phyloP scores from a whole-genome alignment of 805 yeast genomes.

The Kodamaea neixiangensis region DNA sequence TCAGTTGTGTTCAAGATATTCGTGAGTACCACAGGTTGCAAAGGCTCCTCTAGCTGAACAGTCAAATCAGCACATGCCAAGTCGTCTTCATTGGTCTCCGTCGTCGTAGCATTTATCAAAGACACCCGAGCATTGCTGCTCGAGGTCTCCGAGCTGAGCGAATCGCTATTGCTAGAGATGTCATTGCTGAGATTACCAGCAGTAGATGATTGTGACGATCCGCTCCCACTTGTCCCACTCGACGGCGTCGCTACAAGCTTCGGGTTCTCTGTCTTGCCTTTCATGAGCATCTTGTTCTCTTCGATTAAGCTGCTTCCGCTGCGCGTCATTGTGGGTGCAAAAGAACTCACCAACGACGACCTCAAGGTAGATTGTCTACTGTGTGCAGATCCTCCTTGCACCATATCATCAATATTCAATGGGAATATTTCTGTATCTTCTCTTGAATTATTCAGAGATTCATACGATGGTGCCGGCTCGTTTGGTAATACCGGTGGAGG shows the following conservation, averaged over 20 bases:
- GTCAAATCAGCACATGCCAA: not conserved
- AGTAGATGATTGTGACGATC: not conserved
- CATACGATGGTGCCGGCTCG: slow-evolving; percentile 39
- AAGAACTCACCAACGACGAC: slow-evolving; percentile 33
- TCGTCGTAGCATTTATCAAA: not conserved
- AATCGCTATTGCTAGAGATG: slow-evolving; percentile 2
- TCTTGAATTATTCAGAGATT: slow-evolving; percentile 13
- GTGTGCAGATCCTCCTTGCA: slow-evolving; percentile 16
- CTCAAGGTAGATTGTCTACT: slow-evolving; percentile 24
- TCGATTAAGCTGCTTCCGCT: not conserved
- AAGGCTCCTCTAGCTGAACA: not conserved
- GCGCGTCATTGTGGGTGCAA: slow-evolving; percentile 24
- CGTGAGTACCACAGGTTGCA: not conserved
- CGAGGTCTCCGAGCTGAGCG: slow-evolving; percentile 1
- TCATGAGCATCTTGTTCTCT: not conserved
- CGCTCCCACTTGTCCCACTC: not conserved
- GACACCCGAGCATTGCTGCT: slow-evolving; percentile 1
- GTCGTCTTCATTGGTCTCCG: not conserved
- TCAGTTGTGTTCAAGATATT: not conserved
- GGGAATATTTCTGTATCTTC: not conserved
- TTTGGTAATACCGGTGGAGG: slow-evolving; percentile 16
- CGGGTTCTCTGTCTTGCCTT: not conserved
- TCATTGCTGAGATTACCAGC: not conserved
- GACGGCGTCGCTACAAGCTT: not conserved
- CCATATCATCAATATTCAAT: slow-evolving; percentile 31